Evolutionary conservation across 768 basidiomycete genomes (phyloP).

Genomic region (Jaapia argillacea): DNA sequence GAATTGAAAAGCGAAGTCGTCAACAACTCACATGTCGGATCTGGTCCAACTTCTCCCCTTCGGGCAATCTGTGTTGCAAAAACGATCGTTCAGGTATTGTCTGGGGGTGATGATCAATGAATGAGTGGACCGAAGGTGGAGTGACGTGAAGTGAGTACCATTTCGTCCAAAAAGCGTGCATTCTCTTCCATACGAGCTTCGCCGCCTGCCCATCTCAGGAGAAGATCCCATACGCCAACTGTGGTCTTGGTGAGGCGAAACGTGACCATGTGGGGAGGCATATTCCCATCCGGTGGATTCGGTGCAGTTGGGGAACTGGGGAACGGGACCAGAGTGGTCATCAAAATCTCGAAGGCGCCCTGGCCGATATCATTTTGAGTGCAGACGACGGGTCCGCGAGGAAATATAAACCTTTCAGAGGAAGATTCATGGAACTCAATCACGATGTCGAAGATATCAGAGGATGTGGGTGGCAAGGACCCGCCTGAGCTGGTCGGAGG

Average conservation of each 20-base stretch:
- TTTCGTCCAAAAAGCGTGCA: slow-evolving; percentile 28
- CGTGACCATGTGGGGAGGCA: slow-evolving; percentile 27
- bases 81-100: slow-evolving; percentile 30
- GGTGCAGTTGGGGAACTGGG: no score
- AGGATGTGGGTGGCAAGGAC: slow-evolving; percentile 12
- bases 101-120: slow-evolving; percentile 1
- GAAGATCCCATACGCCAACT: slow-evolving; percentile 42
- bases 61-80: slow-evolving; percentile 45
- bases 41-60: slow-evolving; percentile 46
- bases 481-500: not conserved
- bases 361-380: not conserved
- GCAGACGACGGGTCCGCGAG: slow-evolving; percentile 45
- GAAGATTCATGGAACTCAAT: slow-evolving; percentile 59
- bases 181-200: slow-evolving; percentile 42
- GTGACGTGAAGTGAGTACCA: slow-evolving; percentile 26
- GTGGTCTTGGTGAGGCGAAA: slow-evolving; percentile 41
- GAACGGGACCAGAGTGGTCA: slow-evolving; percentile 40
- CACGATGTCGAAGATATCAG: slow-evolving; percentile 62
- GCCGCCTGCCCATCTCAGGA: slow-evolving; percentile 53
- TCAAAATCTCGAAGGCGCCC: slow-evolving; percentile 19
- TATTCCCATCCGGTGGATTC: slow-evolving; percentile 7
- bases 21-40: slow-evolving; percentile 40
- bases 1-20: not conserved
- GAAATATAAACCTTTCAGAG: slow-evolving; percentile 58
- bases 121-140: slow-evolving; percentile 3